Evolutionary conservation across 129 eudicot genomes (phyloP).

Genomic region (Smallanthus sonchifolius): DNA sequence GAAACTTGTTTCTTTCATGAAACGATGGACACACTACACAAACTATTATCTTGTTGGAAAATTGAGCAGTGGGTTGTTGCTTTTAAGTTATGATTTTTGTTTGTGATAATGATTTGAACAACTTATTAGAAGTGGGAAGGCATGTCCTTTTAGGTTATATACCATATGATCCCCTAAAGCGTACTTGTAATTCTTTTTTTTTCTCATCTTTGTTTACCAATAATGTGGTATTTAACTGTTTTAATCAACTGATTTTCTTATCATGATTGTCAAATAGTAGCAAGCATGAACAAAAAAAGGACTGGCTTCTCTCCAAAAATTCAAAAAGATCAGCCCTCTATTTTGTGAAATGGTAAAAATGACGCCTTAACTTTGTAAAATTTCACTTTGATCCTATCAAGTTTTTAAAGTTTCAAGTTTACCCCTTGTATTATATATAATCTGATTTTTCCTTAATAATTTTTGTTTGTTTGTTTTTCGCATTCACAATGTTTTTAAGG

Average conservation of each 20-base stretch:
- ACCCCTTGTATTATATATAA: too few relatives aligned
- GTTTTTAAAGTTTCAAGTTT: too few relatives aligned
- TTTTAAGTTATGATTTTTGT: conserved; percentile 35
- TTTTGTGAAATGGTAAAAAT: too few relatives aligned
- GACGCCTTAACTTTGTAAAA: too few relatives aligned
- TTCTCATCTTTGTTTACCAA: background rate
- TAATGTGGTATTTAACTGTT: background rate
- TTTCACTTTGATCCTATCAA: too few relatives aligned
- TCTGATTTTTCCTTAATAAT: too few relatives aligned
- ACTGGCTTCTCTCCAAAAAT: too few relatives aligned
- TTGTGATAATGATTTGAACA: conserved; percentile 16
- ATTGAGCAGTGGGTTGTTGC: conserved; percentile 5
- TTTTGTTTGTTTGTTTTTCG: too few relatives aligned
- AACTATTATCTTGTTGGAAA: conserved; percentile 7
- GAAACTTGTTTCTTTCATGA: conserved; percentile 7
- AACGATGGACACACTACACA: conserved; percentile 9
- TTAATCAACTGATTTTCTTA: background rate
- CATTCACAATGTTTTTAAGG: too few relatives aligned
- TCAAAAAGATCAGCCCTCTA: too few relatives aligned
- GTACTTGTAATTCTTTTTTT: background rate
- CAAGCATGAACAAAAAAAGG: background rate
- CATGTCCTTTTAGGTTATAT: background rate
- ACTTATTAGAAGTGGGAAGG: conserved; percentile 9
- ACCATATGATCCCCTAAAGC: conserved; percentile 10
- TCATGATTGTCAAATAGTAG: background rate